Evolutionary conservation across 2,329 filamentous ascomycete species (phyloP), one percentile per base, ranked within the genome.

Genomic region (Dactylellina sp.): DNA sequence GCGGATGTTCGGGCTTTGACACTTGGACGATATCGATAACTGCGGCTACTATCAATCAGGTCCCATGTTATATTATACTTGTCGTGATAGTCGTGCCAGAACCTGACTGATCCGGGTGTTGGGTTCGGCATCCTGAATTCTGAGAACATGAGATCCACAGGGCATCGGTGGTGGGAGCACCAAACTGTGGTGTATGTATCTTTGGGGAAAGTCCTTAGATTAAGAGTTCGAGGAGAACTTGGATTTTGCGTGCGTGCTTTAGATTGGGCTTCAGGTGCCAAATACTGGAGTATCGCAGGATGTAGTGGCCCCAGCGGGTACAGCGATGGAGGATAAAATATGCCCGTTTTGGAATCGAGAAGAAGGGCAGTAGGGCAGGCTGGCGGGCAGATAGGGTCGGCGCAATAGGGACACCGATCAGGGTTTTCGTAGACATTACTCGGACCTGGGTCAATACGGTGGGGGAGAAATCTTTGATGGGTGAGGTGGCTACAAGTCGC

Each of bases 111-210:
- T 28, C 52, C 53, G 7, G 39, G 11, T 5, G 37, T n/a, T 7
- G 37, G 20, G 32, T 12, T 5, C 12, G 9, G 5, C 35, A 40
- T 14, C 16, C 9, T 24, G 4, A 57, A 57, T 2, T 57, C 40
- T 3, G 12, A 3, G 39, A 35, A 42, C 6, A 68, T 11, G 11
- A 68, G 35, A 14, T 57, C 32, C 2, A 37, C 14, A 2, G 55
- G 46, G 35, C 64, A 70, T 2, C 63, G 55, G 22, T 70, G 64
- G 22, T 70, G 64, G 20, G 59, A 49, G 20, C 64, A 70, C 64
- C 64, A 70, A 11, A 70, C 53, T 14, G 64, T 62, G 20, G 50
- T 62, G 22, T 70, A 70, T 3, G 49, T 40, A 39, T 49, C 42
- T n/a, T 60, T 60, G 18, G 56, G 42, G 25, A 60, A 55, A 14